Conservation (phyloP, 2,329 filamentous ascomycete species). For the Aspergillus fumigatiaffinis region DNA sequence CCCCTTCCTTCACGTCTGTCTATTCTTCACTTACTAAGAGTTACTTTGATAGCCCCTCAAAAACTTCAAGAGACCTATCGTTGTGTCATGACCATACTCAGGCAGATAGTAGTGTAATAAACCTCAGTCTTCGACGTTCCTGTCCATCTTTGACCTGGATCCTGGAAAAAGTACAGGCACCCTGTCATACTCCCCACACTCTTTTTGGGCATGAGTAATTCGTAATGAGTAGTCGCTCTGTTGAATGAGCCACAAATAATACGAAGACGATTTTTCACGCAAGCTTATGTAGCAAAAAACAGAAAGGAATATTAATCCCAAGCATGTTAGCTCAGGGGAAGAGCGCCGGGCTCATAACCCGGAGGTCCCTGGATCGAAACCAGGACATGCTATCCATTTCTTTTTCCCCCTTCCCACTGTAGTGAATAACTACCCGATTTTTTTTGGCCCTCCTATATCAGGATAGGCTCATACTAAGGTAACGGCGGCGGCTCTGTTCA, state of each 20-base stretch:
- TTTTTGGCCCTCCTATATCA: too few species aligned
- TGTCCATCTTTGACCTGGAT: background rate
- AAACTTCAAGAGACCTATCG: too few species aligned
- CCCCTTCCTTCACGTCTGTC: too few species aligned
- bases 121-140: background rate
- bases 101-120: background rate
- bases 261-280: too few species aligned
- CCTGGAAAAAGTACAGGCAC: too few species aligned
- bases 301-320: background rate
- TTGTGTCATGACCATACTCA: background rate
- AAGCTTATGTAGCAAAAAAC: too few species aligned
- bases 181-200: too few species aligned
- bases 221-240: background rate
- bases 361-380: constrained; percentile 33
- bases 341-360: constrained; percentile 45
- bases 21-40: too few species aligned
- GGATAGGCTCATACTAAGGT: too few species aligned
- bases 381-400: constrained; percentile 6
- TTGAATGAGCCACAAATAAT: background rate
- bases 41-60: background rate
- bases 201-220: background rate
- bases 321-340: constrained; percentile 41
- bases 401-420: background rate
- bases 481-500: too few species aligned
- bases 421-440: too few species aligned